These are phyloP conservation scores for Lepidium africanum DNA, from an alignment of 345 rosid genomes.

Conservation along the genomic window DNA sequence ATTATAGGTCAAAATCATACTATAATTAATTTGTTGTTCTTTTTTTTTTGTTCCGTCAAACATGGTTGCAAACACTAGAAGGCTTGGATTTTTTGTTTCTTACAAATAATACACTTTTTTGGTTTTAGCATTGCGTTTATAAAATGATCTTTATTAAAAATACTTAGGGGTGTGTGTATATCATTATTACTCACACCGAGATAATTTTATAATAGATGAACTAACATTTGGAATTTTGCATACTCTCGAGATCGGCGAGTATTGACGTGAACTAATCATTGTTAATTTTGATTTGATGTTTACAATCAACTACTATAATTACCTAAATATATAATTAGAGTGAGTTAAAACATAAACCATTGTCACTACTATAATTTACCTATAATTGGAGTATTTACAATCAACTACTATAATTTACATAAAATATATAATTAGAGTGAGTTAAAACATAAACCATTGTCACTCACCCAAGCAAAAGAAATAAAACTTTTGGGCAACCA, in stretches of 20 bases:
- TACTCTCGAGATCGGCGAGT: background rate
- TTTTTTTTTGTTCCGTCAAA: background rate
- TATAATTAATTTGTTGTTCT: background rate
- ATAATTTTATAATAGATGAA: background rate
- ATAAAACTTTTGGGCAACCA: too few relatives aligned
- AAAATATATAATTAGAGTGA: too few relatives aligned
- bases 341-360: background rate
- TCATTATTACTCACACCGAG: background rate
- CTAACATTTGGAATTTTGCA: background rate
- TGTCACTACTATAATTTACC: too few relatives aligned
- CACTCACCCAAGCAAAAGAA: too few relatives aligned
- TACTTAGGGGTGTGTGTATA: background rate
- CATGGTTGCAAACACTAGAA: background rate
- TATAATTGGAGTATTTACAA: too few relatives aligned
- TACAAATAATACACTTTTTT: background rate
- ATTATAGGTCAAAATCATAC: background rate
- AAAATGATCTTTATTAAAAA: background rate
- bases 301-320: too few relatives aligned
- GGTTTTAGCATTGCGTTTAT: background rate
- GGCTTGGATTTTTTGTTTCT: background rate
- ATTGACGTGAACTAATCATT: background rate
- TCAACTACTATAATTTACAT: too few relatives aligned
- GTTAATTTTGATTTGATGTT: background rate
- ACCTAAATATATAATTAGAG: too few relatives aligned
- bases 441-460: background rate